phyloP scores from a whole-genome alignment of 2,329 filamentous ascomycete species.

The Colletotrichum australisinense region DNA sequence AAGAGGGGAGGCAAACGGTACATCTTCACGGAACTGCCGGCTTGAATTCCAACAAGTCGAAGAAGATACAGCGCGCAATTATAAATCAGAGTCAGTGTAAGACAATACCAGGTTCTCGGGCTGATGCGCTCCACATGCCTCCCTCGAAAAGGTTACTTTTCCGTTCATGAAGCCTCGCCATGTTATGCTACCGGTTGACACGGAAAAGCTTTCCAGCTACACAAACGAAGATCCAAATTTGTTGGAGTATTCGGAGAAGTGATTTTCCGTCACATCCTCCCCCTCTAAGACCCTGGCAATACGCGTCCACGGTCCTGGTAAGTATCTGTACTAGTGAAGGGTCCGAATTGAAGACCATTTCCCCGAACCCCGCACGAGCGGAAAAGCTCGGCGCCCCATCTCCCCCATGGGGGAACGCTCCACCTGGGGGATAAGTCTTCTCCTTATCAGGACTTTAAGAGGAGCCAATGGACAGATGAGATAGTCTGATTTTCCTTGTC shows the following conservation, averaged over 20 bases:
- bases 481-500: neutral
- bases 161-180: slow-evolving; percentile 12
- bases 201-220: slow-evolving; percentile 5
- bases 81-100: slow-evolving; percentile 17
- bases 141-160: slow-evolving; percentile 13
- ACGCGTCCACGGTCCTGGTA: neutral
- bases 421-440: slow-evolving; percentile 8
- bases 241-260: neutral
- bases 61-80: slow-evolving; percentile 12
- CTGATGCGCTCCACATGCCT: slow-evolving; percentile 6
- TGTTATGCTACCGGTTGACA: neutral
- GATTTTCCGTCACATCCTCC: slow-evolving; percentile 22
- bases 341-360: slow-evolving; percentile 8
- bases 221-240: neutral
- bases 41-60: neutral
- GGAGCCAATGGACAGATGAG: slow-evolving; percentile 10
- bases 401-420: slow-evolving; percentile 30
- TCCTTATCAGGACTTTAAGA: slow-evolving; percentile 18
- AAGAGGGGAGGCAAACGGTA: neutral
- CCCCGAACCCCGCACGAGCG: slow-evolving; percentile 30
- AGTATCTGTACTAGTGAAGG: slow-evolving; percentile 22
- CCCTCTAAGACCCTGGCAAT: neutral
- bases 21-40: slow-evolving; percentile 26
- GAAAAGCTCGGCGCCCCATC: slow-evolving; percentile 33
- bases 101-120: neutral